Evolutionary conservation across 2,329 filamentous ascomycete genomes (phyloP).

Genomic region (Scytalidium sp.): DNA sequence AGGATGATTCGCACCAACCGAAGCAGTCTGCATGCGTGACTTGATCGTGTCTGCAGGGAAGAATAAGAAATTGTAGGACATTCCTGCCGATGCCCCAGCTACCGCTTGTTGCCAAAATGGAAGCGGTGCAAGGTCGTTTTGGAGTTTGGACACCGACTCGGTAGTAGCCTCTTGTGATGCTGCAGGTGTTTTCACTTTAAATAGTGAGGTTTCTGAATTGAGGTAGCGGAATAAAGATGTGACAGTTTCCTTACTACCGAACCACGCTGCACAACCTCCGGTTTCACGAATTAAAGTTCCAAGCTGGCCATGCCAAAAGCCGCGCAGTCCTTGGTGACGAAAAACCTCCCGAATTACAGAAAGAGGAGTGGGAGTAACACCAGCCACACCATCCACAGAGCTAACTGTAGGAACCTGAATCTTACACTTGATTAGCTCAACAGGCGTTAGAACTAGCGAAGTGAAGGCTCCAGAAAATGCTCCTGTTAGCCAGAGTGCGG

Average conservation of each 20-base stretch:
- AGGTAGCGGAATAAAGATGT: conserved; percentile 65
- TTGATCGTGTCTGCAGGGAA: conserved; percentile 98
- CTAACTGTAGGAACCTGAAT: conserved; percentile 71
- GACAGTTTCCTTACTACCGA: conserved; percentile 82
- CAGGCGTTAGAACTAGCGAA: conserved; percentile 86
- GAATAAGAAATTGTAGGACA: conserved; percentile 95
- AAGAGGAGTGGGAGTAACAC: conserved; percentile 58
- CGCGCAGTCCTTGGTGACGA: conserved; percentile 73
- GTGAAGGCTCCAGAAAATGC: conserved; percentile 86
- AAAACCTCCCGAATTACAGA: conserved; percentile 77
- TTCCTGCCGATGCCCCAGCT: conserved; percentile 83
- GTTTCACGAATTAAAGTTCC: conserved; percentile 93
- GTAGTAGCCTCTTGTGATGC: not conserved
- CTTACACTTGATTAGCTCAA: conserved; percentile 97
- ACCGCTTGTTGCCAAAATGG: conserved; percentile 84
- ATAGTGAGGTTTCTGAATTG: conserved; percentile 41
- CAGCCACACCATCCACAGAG: conserved; percentile 35
- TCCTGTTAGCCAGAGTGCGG: conserved; percentile 74
- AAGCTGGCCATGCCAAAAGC: conserved; percentile 94
- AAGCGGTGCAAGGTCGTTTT: conserved; percentile 47
- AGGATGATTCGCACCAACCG: conserved; percentile 46
- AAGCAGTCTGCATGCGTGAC: conserved; percentile 90
- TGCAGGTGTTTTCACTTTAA: conserved; percentile 23
- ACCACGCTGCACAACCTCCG: conserved; percentile 92
- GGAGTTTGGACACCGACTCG: not conserved